Conservation (phyloP, 2,329 filamentous ascomycete species). For the Penicillium thymicola region DNA sequence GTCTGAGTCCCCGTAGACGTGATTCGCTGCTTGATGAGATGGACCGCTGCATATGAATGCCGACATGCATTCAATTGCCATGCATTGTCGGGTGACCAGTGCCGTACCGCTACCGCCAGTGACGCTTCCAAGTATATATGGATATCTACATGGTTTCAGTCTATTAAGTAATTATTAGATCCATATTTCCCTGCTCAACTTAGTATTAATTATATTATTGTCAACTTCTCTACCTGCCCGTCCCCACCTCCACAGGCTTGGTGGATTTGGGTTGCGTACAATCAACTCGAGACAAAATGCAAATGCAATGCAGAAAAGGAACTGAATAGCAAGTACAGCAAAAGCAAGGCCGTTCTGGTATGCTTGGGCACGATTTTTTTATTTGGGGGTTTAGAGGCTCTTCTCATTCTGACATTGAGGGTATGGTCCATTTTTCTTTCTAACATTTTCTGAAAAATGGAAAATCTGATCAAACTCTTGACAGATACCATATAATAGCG, state of each 20-base stretch:
- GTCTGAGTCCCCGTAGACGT: constrained; percentile 10
- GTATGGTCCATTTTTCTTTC: constrained; percentile 34
- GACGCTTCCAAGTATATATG: constrained; percentile 16
- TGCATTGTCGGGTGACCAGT: constrained; percentile 19
- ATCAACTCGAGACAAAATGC: too few relatives aligned
- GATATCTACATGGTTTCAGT: too few relatives aligned
- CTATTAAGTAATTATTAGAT: too few relatives aligned
- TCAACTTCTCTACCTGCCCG: too few relatives aligned
- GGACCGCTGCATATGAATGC: constrained; percentile 17
- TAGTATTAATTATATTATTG: too few relatives aligned
- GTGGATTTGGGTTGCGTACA: too few relatives aligned
- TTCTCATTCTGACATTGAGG: constrained; percentile 56
- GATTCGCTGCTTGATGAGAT: constrained; percentile 21
- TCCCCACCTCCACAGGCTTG: too few relatives aligned
- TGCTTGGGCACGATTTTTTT: constrained; percentile 41
- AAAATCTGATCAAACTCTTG: background rate
- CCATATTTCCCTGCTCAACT: background rate
- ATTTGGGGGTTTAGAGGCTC: constrained; percentile 54
- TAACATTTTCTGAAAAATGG: too few relatives aligned
- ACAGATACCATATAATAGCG: constrained; percentile 52
- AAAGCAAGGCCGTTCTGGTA: constrained; percentile 47
- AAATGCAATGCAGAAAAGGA: too few relatives aligned
- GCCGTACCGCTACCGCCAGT: constrained; percentile 21
- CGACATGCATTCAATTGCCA: constrained; percentile 20
- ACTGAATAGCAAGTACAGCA: constrained; percentile 37